Conservation (phyloP, 1,139 yeast species). For the Geotrichum europaeum region DNA sequence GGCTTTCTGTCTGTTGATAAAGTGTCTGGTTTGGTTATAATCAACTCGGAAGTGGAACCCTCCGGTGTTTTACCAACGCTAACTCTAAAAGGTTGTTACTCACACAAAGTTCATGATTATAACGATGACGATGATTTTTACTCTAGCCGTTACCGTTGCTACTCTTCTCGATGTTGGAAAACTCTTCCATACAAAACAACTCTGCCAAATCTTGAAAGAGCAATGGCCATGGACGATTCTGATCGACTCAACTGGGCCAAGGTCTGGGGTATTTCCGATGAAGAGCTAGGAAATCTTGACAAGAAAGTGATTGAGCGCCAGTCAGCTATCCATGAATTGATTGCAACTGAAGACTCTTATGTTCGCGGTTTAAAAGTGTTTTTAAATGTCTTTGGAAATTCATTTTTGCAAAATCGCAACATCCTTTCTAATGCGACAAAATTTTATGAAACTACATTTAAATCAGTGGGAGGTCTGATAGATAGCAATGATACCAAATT, state of each 20-base stretch:
- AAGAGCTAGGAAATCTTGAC: conserved; percentile 50
- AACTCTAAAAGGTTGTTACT: conserved; percentile 36
- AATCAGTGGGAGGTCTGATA: conserved; percentile 56
- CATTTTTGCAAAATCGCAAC: conserved; percentile 37
- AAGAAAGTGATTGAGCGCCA: conserved; percentile 58
- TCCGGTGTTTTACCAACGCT: conserved; percentile 45
- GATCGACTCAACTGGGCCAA: conserved; percentile 57
- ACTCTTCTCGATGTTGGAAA: conserved; percentile 31
- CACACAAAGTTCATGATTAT: conserved; percentile 31
- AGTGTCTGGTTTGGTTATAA: conserved; percentile 27
- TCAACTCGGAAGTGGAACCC: conserved; percentile 30
- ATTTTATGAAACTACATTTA: conserved; percentile 57
- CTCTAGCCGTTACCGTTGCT: conserved; percentile 26
- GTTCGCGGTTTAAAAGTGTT: conserved; percentile 64
- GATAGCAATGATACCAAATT: conserved; percentile 52
- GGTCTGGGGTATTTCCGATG: conserved; percentile 52
- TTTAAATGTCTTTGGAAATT: conserved; percentile 49
- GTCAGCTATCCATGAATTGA: conserved; percentile 69
- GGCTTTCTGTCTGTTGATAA: conserved; percentile 43
- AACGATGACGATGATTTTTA: conserved; percentile 15
- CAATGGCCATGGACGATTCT: conserved; percentile 19
- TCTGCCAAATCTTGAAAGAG: conserved; percentile 23
- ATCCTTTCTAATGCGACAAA: conserved; percentile 45
- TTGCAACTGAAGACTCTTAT: conserved; percentile 70
- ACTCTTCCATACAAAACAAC: conserved; percentile 29